Conservation (phyloP, 1,284 basidiomycete species). For the Ceratobasidium sp. region DNA sequence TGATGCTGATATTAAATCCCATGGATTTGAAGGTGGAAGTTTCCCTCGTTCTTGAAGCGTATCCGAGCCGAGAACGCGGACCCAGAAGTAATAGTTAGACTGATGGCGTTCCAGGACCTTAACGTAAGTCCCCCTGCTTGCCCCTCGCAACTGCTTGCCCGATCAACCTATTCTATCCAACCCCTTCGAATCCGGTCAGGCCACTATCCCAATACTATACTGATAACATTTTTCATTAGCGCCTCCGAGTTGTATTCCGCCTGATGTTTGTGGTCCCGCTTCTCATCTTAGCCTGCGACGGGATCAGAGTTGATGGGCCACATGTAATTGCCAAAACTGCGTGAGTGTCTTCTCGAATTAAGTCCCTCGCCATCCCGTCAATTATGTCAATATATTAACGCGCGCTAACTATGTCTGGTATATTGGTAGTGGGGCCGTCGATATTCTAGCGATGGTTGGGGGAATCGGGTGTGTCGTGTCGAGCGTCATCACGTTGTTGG, state of each 20-base stretch:
- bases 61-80: constrained; percentile 47
- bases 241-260: constrained; percentile 48
- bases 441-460: constrained; percentile 76
- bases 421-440: constrained; percentile 56
- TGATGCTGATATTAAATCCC: background rate
- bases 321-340: constrained; percentile 28
- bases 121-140: constrained; percentile 45
- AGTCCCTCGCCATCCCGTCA: too few species aligned
- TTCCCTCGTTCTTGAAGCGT: constrained; percentile 46
- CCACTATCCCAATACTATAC: background rate
- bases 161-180: background rate
- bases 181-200: background rate
- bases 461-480: constrained; percentile 81
- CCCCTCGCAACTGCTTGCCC: background rate
- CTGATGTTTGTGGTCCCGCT: constrained; percentile 48
- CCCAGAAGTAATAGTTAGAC: constrained; percentile 47
- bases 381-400: background rate
- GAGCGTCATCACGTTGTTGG: constrained; percentile 79
- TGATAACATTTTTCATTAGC: constrained; percentile 16
- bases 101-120: constrained; percentile 48
- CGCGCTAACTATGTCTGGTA: background rate
- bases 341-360: constrained; percentile 2
- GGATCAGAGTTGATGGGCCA: constrained; percentile 29
- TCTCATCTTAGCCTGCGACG: constrained; percentile 47
- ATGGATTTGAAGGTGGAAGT: constrained; percentile 38